Base-by-base conservation (phyloP, 2,329 filamentous ascomycete genomes). In the Ophiobolus disseminans region DNA sequence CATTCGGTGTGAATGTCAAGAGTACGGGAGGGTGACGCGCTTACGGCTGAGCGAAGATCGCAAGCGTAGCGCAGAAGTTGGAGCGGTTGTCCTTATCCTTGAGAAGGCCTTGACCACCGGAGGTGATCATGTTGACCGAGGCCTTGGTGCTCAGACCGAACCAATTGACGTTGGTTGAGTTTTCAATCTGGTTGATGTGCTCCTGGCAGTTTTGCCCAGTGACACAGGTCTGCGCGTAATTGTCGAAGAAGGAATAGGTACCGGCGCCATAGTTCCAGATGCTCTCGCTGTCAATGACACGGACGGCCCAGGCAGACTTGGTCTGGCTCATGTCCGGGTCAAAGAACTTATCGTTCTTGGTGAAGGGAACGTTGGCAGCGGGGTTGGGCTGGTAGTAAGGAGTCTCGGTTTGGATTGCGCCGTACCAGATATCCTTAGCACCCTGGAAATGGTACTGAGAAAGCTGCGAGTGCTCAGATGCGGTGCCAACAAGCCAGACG, bases 341-440 rank as follows among this genome's bases (percentile, higher is more conserved):
- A 53, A 73, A 70, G 63, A 70, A 77, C 47, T 69, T 62, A 49
- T 64, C 49, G 62, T 79, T 75, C 58, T 67, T 66, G 40, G 65
- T 72, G 72, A 88, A 89, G 1, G 85, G 87, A 6, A 74, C 73
- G 0, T 79, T 77, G 0, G 86, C 83, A 36, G 73, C 74, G 0
- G 87, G 86, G 63, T 81, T 83, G 19, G 86, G 83, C 68, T 90
- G 87, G 72, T 83, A 89, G 73, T 90, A 90, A 0, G 87, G 82
- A 4, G 86, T 86, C 69, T 90, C 87, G 40, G 86, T 86, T 66
- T 90, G 87, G 38, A 86, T 81, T 59, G 85, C 79, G 14, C 84
- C 85, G 62, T 85, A 81, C 67, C 82, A 86, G 44, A 88, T 72
- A 61, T 89, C 80, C 36, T 78, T 76, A 4, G 86, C 85, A 40